Conservation (phyloP, 805 yeast species). For the Pichia cabralensis region DNA sequence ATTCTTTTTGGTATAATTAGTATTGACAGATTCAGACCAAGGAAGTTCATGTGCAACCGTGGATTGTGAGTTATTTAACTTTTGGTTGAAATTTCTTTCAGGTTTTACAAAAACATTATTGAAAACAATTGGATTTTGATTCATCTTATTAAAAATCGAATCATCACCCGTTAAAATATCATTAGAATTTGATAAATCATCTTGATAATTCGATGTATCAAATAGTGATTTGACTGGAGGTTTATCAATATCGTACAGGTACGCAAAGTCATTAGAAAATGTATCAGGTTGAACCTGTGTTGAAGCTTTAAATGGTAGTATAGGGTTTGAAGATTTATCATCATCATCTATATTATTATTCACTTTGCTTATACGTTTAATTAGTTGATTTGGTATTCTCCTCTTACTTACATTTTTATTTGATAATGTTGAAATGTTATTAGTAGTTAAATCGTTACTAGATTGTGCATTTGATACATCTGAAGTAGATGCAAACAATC, state of each 20-base stretch:
- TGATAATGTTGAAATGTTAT: not conserved
- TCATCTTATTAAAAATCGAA: slow-evolving; percentile 28
- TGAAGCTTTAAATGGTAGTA: slow-evolving; percentile 17
- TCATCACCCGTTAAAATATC: slow-evolving; percentile 21
- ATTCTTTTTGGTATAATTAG: not conserved
- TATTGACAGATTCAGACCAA: not conserved
- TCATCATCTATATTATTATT: slow-evolving; percentile 23
- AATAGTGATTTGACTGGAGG: slow-evolving; percentile 44
- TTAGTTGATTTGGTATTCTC: slow-evolving; percentile 38
- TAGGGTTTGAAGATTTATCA: slow-evolving; percentile 15
- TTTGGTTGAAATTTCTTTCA: slow-evolving; percentile 13
- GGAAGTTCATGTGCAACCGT: not conserved
- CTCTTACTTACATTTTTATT: slow-evolving; percentile 27
- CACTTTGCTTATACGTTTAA: slow-evolving; percentile 31
- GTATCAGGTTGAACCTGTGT: slow-evolving; percentile 15
- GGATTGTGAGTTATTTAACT: not conserved
- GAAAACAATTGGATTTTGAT: slow-evolving; percentile 32
- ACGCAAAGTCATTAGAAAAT: slow-evolving; percentile 12
- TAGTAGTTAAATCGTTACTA: not conserved
- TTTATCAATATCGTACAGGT: slow-evolving; percentile 23
- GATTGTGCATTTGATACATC: no score
- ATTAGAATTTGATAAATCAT: slow-evolving; percentile 25
- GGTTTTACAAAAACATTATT: slow-evolving; percentile 35
- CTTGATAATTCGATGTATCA: slow-evolving; percentile 35
- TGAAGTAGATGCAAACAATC: not conserved